These are phyloP conservation scores for Capronia coronata DNA, from an alignment of 2,329 filamentous ascomycete genomes.

Conservation along the genomic window DNA sequence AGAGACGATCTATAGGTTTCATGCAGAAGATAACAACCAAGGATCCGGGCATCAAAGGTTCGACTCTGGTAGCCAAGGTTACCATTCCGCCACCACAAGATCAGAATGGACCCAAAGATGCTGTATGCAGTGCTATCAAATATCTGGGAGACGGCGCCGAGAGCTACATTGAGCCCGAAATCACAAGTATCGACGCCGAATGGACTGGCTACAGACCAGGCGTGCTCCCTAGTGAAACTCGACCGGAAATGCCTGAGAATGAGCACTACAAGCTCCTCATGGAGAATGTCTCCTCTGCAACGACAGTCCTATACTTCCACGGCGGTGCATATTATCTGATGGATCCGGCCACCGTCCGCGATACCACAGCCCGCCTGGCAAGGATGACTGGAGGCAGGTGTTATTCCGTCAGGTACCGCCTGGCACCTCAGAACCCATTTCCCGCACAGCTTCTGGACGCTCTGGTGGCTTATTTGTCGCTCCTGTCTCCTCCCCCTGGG, in stretches of 20 bases:
- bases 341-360: constrained; percentile 41
- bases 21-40: constrained; percentile 57
- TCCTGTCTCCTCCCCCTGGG: constrained; percentile 41
- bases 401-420: constrained; percentile 43
- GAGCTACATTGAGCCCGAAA: constrained; percentile 35
- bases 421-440: constrained; percentile 45
- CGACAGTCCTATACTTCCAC: constrained; percentile 43
- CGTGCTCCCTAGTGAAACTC: constrained; percentile 35
- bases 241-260: constrained; percentile 38
- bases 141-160: constrained; percentile 36
- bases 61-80: constrained; percentile 73
- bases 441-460: constrained; percentile 43
- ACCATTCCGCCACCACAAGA: constrained; percentile 53
- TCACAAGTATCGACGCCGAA: constrained; percentile 39
- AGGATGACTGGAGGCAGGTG: constrained; percentile 36
- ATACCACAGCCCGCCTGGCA: constrained; percentile 35
- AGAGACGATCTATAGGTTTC: constrained; percentile 50
- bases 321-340: constrained; percentile 43
- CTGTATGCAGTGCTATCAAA: constrained; percentile 37
- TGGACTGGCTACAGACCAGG: constrained; percentile 42
- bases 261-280: constrained; percentile 39
- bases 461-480: constrained; percentile 43
- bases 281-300: constrained; percentile 36
- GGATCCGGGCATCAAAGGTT: constrained; percentile 66
- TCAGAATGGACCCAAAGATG: constrained; percentile 30